A percentile compares a stretch with the other conserved stretches of the same genome.
Conservation (phyloP, 148 eudicot genomes). For the Persicaria maculosa region DNA sequence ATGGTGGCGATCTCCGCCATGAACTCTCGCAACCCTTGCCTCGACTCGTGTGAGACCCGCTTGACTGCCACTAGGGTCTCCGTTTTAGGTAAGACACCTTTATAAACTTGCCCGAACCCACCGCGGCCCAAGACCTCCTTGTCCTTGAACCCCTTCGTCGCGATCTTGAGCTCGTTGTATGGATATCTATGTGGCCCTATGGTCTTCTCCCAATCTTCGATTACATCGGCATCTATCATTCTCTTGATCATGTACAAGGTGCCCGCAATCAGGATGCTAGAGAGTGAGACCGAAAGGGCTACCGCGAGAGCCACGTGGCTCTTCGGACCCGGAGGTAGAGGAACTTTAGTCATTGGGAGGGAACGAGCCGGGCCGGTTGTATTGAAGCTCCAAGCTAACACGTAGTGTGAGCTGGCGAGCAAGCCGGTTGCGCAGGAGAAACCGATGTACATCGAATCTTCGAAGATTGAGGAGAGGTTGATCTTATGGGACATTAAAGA, state of each 20-base stretch:
- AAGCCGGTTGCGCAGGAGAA: constrained; percentile 39
- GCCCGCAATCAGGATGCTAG: constrained; percentile 4
- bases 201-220: constrained; percentile 9
- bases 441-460: constrained; percentile 27
- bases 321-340: constrained; percentile 22
- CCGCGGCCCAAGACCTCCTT: constrained; percentile 35
- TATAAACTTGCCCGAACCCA: constrained; percentile 46
- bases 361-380: constrained; percentile 27
- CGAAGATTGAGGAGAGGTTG: constrained; percentile 27
- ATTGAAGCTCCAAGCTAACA: constrained; percentile 43
- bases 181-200: no score
- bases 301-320: background rate
- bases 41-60: constrained; percentile 32
- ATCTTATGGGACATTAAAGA: constrained; percentile 21
- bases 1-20: constrained; percentile 37
- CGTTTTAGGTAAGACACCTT: constrained; percentile 24
- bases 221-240: constrained; percentile 15
- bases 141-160: constrained; percentile 40
- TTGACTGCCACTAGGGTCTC: constrained; percentile 34
- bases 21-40: constrained; percentile 13
- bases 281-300: constrained; percentile 3
- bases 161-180: background rate
- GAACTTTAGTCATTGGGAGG: constrained; percentile 24
- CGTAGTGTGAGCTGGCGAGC: constrained; percentile 22
- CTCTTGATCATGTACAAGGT: constrained; percentile 10